Evolutionary conservation across 345 rosid species (phyloP).

Genomic region (Ceriops decandra): DNA sequence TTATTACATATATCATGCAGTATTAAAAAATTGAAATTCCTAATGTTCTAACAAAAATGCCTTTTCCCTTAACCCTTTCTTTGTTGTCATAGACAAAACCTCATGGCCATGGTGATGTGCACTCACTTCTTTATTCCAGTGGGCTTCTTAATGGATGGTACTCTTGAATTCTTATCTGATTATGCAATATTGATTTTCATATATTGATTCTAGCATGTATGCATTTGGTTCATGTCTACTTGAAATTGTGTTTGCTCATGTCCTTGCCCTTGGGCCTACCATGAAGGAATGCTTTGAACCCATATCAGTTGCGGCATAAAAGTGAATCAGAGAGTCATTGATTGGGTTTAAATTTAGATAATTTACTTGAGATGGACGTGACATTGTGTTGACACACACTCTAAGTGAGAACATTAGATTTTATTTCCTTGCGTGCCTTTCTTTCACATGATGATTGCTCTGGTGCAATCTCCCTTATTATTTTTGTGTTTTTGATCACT

Average conservation of each 20-base stretch:
- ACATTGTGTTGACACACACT: neutral
- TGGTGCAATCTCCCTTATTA: neutral
- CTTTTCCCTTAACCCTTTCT: conserved; percentile 15
- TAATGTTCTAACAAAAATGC: neutral
- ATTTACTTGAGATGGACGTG: neutral
- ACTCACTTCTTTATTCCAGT: conserved; percentile 81
- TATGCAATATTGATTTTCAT: conserved; percentile 11
- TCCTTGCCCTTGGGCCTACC: neutral
- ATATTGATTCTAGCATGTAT: neutral
- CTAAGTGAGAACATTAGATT: neutral
- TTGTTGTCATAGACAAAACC: conserved; percentile 77
- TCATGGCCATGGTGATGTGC: conserved; percentile 98
- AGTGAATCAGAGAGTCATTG: neutral
- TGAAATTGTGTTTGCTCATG: neutral
- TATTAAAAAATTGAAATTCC: neutral
- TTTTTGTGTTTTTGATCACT: conserved; percentile 8
- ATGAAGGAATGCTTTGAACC: neutral
- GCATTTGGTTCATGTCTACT: conserved; percentile 2
- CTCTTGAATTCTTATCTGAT: conserved; percentile 9
- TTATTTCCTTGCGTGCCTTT: neutral
- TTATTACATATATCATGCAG: neutral
- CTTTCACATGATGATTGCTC: conserved; percentile 7
- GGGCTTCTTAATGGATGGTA: conserved; percentile 80
- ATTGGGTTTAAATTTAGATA: neutral
- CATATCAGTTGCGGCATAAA: too few species aligned